phyloP scores from a whole-genome alignment of 192 early-diverging fungal genomes.

The Linnemannia hyalina region DNA sequence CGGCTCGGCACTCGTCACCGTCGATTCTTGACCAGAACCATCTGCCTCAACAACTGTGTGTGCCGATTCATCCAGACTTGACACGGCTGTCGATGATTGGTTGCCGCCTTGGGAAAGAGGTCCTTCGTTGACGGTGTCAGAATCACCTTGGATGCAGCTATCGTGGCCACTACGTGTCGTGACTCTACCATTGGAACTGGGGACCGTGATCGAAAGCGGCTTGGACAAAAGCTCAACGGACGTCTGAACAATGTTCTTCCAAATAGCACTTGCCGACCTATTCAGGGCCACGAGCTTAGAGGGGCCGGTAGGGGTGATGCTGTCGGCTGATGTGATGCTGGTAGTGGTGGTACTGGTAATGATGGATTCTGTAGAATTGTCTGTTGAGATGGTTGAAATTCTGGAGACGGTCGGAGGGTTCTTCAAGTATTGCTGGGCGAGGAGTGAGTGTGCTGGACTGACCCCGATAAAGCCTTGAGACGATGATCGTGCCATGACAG shows the following conservation, averaged over 20 bases:
- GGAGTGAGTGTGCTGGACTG: slow-evolving; percentile 17
- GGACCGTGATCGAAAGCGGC: background rate
- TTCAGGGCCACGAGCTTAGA: background rate
- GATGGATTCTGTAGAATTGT: background rate
- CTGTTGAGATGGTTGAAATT: background rate
- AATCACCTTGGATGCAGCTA: background rate
- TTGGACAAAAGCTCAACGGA: background rate
- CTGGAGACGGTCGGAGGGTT: background rate
- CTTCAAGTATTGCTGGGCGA: slow-evolving; percentile 21
- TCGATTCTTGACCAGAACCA: background rate
- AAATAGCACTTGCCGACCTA: background rate
- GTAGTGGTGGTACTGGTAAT: background rate
- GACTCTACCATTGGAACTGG: background rate
- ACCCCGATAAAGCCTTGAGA: background rate
- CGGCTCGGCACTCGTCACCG: background rate
- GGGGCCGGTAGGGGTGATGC: background rate
- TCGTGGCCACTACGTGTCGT: background rate
- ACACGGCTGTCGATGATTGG: background rate
- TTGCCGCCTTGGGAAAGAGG: background rate
- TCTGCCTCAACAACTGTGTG: background rate
- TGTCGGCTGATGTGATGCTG: background rate
- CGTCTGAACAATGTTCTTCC: background rate
- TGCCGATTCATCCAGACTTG: background rate
- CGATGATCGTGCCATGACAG: no score
- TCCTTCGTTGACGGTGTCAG: background rate